Percentiles rank a stretch among this genome's conserved stretches.
These are phyloP conservation scores for Phytophthora cactorum DNA, from an alignment of 352 stramenopile species.

Conservation along the genomic window DNA sequence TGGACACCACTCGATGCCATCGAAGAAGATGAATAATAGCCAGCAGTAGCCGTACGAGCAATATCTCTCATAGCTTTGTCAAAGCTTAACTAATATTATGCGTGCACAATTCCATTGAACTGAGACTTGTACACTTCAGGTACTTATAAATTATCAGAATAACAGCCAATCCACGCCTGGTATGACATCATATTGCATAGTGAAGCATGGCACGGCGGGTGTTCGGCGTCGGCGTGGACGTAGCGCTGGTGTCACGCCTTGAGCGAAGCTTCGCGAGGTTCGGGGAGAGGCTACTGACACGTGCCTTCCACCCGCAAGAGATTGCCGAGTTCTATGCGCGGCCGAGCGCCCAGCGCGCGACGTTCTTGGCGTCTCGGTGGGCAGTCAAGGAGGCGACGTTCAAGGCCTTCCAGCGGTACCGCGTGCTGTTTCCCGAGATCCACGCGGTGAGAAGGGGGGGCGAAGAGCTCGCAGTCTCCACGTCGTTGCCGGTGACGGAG, in stretches of 20 bases:
- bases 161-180: conserved; percentile 3
- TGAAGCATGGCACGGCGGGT: conserved; percentile 34
- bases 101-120: neutral
- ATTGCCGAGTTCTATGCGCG: conserved; percentile 67
- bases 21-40: conserved; percentile 41
- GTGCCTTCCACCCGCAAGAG: conserved; percentile 69
- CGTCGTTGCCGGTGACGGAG: conserved; percentile 34
- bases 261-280: conserved; percentile 57
- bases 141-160: neutral
- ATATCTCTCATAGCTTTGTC: neutral
- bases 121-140: neutral
- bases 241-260: conserved; percentile 69
- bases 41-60: neutral
- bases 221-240: conserved; percentile 78
- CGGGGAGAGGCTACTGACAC: conserved; percentile 64
- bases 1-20: conserved; percentile 57
- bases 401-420: conserved; percentile 84
- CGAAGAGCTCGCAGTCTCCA: conserved; percentile 16
- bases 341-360: conserved; percentile 36
- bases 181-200: neutral
- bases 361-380: conserved; percentile 83
- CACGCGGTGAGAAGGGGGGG: conserved; percentile 25
- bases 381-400: conserved; percentile 84
- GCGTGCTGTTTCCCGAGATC: conserved; percentile 84
- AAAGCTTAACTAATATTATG: conserved; percentile 26